A percentile compares a stretch with the other conserved stretches of the same genome.
These are phyloP conservation scores for Penicillium salamii DNA, from an alignment of 495 filamentous ascomycete species.

Conservation along the genomic window DNA sequence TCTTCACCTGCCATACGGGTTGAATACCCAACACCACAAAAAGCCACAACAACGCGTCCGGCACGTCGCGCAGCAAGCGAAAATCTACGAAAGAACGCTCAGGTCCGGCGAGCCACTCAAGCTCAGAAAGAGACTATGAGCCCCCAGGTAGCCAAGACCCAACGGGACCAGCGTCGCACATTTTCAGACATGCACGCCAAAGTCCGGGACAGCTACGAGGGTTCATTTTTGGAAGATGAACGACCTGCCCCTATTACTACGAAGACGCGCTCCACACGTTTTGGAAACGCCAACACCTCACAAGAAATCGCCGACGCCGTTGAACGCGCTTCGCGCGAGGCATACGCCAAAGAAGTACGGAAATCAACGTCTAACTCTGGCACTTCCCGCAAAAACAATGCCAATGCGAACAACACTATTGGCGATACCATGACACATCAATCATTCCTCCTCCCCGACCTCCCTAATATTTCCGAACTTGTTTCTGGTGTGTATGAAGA, in stretches of 20 bases:
- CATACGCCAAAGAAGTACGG: conserved; percentile 36
- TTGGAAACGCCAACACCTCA: conserved; percentile 44
- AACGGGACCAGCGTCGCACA: conserved; percentile 39
- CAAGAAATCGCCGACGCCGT: conserved; percentile 45
- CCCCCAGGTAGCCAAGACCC: conserved; percentile 34
- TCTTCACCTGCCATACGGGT: conserved; percentile 47
- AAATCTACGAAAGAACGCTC: conserved; percentile 44
- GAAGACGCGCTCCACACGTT: conserved; percentile 55
- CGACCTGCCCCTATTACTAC: conserved; percentile 45
- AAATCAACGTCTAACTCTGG: conserved; percentile 16
- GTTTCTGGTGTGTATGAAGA: conserved; percentile 67
- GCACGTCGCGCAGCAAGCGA: conserved; percentile 36
- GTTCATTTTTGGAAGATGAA: conserved; percentile 50
- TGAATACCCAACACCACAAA: conserved; percentile 47
- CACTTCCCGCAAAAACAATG: conserved; percentile 21
- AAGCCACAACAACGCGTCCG: conserved; percentile 17
- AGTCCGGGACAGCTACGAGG: conserved; percentile 54
- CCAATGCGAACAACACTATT: conserved; percentile 23
- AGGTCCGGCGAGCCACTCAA: conserved; percentile 41
- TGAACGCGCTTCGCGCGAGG: conserved; percentile 43
- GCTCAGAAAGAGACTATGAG: conserved; percentile 47
- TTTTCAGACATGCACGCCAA: conserved; percentile 55
- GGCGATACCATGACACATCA: conserved; percentile 47
- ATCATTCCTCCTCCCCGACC: conserved; percentile 65
- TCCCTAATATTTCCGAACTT: conserved; percentile 69